These are phyloP conservation scores for Trichoderma sp. DNA, from an alignment of 2,329 filamentous ascomycete genomes.

Conservation along the genomic window DNA sequence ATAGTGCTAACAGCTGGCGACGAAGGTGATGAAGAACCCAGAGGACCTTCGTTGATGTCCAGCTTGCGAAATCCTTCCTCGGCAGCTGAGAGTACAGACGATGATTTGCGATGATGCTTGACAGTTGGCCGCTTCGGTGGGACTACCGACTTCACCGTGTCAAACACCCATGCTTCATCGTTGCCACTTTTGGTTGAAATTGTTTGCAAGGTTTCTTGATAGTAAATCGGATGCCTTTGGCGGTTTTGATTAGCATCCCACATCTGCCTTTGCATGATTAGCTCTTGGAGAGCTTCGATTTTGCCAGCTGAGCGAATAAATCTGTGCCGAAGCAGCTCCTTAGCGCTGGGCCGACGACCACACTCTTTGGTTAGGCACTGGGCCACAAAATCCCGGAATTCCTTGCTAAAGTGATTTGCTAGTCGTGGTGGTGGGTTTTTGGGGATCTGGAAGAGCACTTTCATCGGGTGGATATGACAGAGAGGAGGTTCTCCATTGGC, in stretches of 20 bases:
- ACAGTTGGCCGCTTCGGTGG: slow-evolving; percentile 47
- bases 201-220: slow-evolving; percentile 84
- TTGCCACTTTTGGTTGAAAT: slow-evolving; percentile 64
- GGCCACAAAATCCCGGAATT: slow-evolving; percentile 92
- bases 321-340: slow-evolving; percentile 80
- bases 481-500: slow-evolving; percentile 86
- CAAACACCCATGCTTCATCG: slow-evolving; percentile 90
- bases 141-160: slow-evolving; percentile 76
- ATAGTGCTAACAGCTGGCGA: slow-evolving; percentile 56
- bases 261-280: slow-evolving; percentile 78
- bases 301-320: slow-evolving; percentile 88
- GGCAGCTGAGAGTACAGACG: slow-evolving; percentile 46
- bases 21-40: slow-evolving; percentile 54
- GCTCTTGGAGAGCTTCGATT: slow-evolving; percentile 80
- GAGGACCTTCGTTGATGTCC: slow-evolving; percentile 59
- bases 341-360: slow-evolving; percentile 77
- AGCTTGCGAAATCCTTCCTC: slow-evolving; percentile 60
- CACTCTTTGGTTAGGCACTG: slow-evolving; percentile 91
- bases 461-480: slow-evolving; percentile 85
- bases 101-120: slow-evolving; percentile 54
- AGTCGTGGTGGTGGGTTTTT: slow-evolving; percentile 82
- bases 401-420: slow-evolving; percentile 80
- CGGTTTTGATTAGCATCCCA: slow-evolving; percentile 73
- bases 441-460: slow-evolving; percentile 86
- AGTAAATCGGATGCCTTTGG: slow-evolving; percentile 74